These are phyloP conservation scores for Spiromastix sp. DNA, from an alignment of 2,329 filamentous ascomycete species.

Conservation along the genomic window DNA sequence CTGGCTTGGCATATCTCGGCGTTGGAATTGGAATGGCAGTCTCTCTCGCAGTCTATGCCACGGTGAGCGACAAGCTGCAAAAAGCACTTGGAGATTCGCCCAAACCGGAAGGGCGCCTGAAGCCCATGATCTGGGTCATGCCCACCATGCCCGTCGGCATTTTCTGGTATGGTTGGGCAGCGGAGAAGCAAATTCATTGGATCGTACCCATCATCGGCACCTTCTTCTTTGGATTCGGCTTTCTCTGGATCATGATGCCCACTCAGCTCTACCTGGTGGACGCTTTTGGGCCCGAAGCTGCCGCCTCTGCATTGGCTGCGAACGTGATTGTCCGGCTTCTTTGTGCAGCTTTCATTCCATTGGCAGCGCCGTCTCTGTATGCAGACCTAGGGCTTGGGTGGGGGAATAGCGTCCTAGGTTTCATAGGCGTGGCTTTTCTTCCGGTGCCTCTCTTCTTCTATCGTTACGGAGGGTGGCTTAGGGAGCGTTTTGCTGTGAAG, in stretches of 20 bases:
- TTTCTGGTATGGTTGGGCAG: slow-evolving; percentile 50
- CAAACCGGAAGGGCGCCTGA: slow-evolving; percentile 41
- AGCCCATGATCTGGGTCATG: slow-evolving; percentile 45
- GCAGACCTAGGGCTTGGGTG: slow-evolving; percentile 35
- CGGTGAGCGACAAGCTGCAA: slow-evolving; percentile 22
- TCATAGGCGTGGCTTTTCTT: slow-evolving; percentile 41
- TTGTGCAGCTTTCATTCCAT: slow-evolving; percentile 47
- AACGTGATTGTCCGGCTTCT: slow-evolving; percentile 45
- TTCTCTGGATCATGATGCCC: slow-evolving; percentile 31
- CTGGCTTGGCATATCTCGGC: slow-evolving; percentile 41
- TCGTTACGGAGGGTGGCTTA: slow-evolving; percentile 23
- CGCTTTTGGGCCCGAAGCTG: slow-evolving; percentile 34
- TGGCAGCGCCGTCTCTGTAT: slow-evolving; percentile 47
- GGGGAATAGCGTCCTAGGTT: slow-evolving; percentile 45
- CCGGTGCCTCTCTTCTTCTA: slow-evolving; percentile 24
- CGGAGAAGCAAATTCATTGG: slow-evolving; percentile 44
- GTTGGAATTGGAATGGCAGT: slow-evolving; percentile 33
- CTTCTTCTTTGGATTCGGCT: slow-evolving; percentile 43
- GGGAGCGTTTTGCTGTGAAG: no score
- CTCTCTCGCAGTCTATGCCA: slow-evolving; percentile 26
- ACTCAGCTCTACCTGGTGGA: slow-evolving; percentile 54
- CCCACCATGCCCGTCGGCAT: slow-evolving; percentile 44
- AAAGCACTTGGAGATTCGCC: slow-evolving; percentile 23
- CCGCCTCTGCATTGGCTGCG: slow-evolving; percentile 42
- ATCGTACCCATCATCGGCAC: slow-evolving; percentile 52